Conservation (phyloP, 1,284 basidiomycete species). For the Ustilago bromivora region DNA sequence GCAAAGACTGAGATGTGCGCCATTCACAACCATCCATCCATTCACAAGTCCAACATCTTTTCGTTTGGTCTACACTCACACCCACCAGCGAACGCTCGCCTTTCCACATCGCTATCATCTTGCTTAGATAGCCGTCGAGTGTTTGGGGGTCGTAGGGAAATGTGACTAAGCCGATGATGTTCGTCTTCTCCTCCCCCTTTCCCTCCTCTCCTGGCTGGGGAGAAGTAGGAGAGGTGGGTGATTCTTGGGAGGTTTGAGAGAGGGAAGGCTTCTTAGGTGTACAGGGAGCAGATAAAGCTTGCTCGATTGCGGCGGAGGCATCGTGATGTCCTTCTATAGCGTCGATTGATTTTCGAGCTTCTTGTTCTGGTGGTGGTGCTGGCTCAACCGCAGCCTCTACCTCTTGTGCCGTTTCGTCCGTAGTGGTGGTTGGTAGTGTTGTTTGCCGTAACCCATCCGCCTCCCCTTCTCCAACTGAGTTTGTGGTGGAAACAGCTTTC, state of each 20-base stretch:
- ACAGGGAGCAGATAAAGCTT: slow-evolving; percentile 16
- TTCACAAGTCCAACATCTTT: slow-evolving; percentile 60
- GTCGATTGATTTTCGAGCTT: slow-evolving; percentile 28
- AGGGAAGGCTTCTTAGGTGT: slow-evolving; percentile 10
- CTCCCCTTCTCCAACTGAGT: too few relatives aligned
- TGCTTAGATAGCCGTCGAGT: slow-evolving; percentile 44
- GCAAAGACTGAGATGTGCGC: slow-evolving; percentile 28
- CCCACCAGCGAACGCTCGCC: slow-evolving; percentile 48
- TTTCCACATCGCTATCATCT: slow-evolving; percentile 52
- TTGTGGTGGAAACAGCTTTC: slow-evolving; percentile 1
- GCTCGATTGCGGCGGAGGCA: slow-evolving; percentile 10
- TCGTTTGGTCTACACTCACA: slow-evolving; percentile 40
- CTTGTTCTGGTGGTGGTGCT: background rate
- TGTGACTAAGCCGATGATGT: slow-evolving; percentile 40
- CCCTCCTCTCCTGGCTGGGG: background rate
- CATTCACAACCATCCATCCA: slow-evolving; percentile 65
- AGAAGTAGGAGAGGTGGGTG: slow-evolving; percentile 1
- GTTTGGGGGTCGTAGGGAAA: slow-evolving; percentile 34
- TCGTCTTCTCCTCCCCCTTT: background rate
- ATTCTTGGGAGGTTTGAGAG: slow-evolving; percentile 1
- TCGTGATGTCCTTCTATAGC: slow-evolving; percentile 29
- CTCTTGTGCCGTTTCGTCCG: background rate
- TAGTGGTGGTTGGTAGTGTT: background rate
- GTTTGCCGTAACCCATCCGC: slow-evolving; percentile 1
- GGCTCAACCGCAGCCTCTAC: background rate